phyloP scores from a whole-genome alignment of 1,284 basidiomycete species.

The Fistulinella staudtii region DNA sequence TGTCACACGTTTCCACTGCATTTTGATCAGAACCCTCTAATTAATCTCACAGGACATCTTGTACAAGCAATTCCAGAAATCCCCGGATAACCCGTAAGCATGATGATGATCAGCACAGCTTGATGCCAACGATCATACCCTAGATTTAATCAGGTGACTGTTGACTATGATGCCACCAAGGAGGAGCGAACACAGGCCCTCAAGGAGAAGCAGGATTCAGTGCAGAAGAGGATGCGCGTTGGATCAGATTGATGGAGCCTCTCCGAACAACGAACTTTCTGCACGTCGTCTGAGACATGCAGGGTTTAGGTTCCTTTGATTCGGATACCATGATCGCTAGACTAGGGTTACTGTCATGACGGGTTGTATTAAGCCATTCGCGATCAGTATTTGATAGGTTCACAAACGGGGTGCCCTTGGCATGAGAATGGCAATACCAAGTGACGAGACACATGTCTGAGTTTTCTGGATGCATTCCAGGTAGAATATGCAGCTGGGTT shows the following conservation, averaged over 20 bases:
- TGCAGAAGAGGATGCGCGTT: constrained; percentile 47
- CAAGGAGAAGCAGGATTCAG: constrained; percentile 49
- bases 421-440: constrained; percentile 13
- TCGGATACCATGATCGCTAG: constrained; percentile 7
- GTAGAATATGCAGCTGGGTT: constrained; percentile 7
- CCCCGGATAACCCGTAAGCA: constrained; percentile 82
- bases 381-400: constrained; percentile 10
- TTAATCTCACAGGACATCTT: constrained; percentile 53
- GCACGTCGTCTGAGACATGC: no score
- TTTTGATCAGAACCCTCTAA: constrained; percentile 10
- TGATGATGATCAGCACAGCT: constrained; percentile 6
- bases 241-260: constrained; percentile 1
- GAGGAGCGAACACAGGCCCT: constrained; percentile 76
- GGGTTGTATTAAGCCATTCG: background rate
- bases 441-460: constrained; percentile 4
- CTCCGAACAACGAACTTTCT: no score
- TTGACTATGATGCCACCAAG: constrained; percentile 80
- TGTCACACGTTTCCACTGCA: constrained; percentile 12
- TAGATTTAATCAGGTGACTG: constrained; percentile 78
- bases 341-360: background rate
- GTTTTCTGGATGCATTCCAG: constrained; percentile 16
- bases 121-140: background rate
- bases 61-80: constrained; percentile 85
- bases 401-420: background rate
- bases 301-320: background rate